Evolutionary conservation across 2,329 filamentous ascomycete species (phyloP), one percentile per base, ranked within the genome.

Genomic region (Exophiala calicioides): DNA sequence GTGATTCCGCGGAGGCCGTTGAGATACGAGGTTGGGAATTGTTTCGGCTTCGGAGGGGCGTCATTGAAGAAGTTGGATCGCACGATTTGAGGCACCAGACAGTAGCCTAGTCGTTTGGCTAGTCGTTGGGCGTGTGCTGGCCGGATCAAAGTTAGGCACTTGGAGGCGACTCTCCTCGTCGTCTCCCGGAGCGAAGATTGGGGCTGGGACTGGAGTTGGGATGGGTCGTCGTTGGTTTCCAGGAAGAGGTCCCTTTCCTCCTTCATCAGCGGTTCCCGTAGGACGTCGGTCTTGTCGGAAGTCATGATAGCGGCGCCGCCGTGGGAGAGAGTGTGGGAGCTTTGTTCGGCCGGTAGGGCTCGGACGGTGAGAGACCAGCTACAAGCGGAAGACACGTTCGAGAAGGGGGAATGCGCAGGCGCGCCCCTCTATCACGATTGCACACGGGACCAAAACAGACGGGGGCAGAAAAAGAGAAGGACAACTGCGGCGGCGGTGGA

Each of bases 1-100:
- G 69, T 69, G 65, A 70, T 70, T 44, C 70, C 70, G 47, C 70
- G 64, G 32, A 73, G 50, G 3, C 69, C 70, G 44, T 72, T 59
- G 20, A 59, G 51, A 23, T 58, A 59, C 27, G 53, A 56, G 27
- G 57, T 59, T 2, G 55, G 33, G 39, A 57, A 59, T 13, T 49
- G 39, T 32, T 58, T 58, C 8, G 50, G 16, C 26, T 49, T 53
- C 9, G 57, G 38, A 15, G 55, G 45, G 7, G 36, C 32, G 10
- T 59, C 57, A 23, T 58, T 39, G 44, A 48, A 59, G 24, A 58
- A 26, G 2, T 43, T 33, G 5, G 53, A 51, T 21, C 57, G 43
- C 13, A 53, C 24, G 10, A 55, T 27, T 24, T 57, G 55, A 12
- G 57, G 57, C 3, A 40, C 51, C 29, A 55, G 55, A 24, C 47